phyloP scores from a whole-genome alignment of 2,329 filamentous ascomycete species.

The Pseudogymnoascus sp. region DNA sequence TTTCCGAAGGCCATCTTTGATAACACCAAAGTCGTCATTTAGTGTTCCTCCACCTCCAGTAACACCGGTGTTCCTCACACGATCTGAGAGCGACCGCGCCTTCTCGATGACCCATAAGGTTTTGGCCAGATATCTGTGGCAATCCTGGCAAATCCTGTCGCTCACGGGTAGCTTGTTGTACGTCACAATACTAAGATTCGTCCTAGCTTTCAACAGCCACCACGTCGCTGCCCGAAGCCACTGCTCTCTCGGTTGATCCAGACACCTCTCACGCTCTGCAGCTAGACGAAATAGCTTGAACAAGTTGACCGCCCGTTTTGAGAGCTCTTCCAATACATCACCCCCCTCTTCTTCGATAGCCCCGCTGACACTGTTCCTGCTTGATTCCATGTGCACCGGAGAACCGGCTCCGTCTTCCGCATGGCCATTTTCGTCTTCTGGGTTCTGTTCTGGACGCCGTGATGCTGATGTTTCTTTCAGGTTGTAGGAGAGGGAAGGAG shows the following conservation, averaged over 20 bases:
- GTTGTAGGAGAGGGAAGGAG: background rate
- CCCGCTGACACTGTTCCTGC: background rate
- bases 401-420: background rate
- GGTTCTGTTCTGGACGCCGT: background rate
- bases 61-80: background rate
- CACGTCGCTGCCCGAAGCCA: slow-evolving; percentile 68
- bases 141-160: slow-evolving; percentile 55
- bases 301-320: slow-evolving; percentile 61
- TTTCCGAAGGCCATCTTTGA: slow-evolving; percentile 46
- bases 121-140: slow-evolving; percentile 79
- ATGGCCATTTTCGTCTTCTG: background rate
- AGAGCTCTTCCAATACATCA: slow-evolving; percentile 62
- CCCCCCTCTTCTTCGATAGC: slow-evolving; percentile 29
- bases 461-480: background rate
- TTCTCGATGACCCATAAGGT: slow-evolving; percentile 69
- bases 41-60: slow-evolving; percentile 31
- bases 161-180: slow-evolving; percentile 51
- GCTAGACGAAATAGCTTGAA: slow-evolving; percentile 69
- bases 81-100: slow-evolving; percentile 22
- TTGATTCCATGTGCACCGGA: background rate
- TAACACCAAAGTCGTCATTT: slow-evolving; percentile 35
- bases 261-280: slow-evolving; percentile 61
- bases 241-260: slow-evolving; percentile 54
- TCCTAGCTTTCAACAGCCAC: slow-evolving; percentile 83
- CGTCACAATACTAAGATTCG: slow-evolving; percentile 57